These are phyloP conservation scores for Stentor roeselii DNA, from an alignment of 73 alveolate genomes.

Conservation along the genomic window DNA sequence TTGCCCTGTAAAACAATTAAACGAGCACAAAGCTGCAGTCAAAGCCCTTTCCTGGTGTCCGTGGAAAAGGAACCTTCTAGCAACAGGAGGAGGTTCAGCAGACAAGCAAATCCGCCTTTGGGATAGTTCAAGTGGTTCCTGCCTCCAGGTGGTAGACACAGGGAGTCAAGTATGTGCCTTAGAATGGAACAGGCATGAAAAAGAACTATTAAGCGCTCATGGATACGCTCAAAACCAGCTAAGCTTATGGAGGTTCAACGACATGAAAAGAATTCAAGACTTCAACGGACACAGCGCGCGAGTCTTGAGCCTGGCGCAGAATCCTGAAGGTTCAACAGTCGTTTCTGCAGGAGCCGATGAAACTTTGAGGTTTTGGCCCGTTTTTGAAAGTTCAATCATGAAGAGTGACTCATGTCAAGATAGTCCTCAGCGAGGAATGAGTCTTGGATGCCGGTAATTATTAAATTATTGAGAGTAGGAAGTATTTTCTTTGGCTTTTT, in stretches of 20 bases:
- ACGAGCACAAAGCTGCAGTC: conserved; percentile 97
- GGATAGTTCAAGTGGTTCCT: conserved; percentile 80
- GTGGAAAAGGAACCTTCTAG: conserved; percentile 86
- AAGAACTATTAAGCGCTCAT: conserved; percentile 88
- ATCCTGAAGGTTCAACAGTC: conserved; percentile 98
- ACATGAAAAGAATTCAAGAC: conserved; percentile 89
- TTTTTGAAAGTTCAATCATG: conserved; percentile 42
- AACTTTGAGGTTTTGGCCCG: conserved; percentile 99
- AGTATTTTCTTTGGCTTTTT: too few species aligned
- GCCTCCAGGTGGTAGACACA: conserved; percentile 70
- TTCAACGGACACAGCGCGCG: conserved; percentile 94
- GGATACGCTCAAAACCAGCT: conserved; percentile 93
- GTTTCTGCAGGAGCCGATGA: conserved; percentile 99
- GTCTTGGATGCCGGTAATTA: background rate
- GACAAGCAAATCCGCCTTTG: conserved; percentile 95
- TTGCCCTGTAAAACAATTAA: conserved; percentile 52
- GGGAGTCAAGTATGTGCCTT: conserved; percentile 94
- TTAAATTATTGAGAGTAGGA: too few species aligned
- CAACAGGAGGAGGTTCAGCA: conserved; percentile 99
- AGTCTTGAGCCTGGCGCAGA: conserved; percentile 84
- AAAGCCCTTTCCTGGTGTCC: conserved; percentile 99
- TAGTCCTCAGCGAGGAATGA: background rate
- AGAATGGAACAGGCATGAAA: conserved; percentile 71
- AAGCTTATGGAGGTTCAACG: conserved; percentile 93
- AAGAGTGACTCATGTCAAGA: background rate